These are phyloP conservation scores for Gynochthodes officinalis DNA, from an alignment of 257 asterid species.

Conservation along the genomic window DNA sequence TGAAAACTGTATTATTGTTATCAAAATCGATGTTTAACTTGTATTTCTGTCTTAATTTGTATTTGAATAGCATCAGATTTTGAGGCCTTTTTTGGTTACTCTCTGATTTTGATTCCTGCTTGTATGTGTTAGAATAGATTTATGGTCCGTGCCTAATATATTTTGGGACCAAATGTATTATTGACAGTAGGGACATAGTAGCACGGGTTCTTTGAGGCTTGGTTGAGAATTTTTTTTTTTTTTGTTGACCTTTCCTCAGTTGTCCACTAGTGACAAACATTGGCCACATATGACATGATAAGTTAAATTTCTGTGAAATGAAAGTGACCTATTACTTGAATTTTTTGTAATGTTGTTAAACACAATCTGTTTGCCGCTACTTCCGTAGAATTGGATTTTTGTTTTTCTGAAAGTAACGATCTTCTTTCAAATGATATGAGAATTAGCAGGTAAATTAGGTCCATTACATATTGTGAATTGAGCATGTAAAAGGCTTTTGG, in stretches of 20 bases:
- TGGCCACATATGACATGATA: conserved; percentile 4
- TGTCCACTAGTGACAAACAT: neutral
- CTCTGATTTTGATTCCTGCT: neutral
- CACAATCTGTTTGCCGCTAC: neutral
- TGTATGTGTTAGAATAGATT: neutral
- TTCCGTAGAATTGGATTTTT: neutral
- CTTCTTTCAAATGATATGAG: neutral
- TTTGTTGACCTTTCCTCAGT: neutral
- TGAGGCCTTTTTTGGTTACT: neutral
- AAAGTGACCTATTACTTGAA: conserved; percentile 17
- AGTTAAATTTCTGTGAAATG: conserved; percentile 3
- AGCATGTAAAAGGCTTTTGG: neutral
- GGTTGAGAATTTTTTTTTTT: neutral
- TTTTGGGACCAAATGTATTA: neutral
- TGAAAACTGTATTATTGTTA: neutral
- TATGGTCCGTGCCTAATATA: neutral
- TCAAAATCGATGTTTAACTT: neutral
- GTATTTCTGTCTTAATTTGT: neutral
- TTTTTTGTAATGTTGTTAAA: conserved; percentile 10
- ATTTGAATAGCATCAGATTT: neutral
- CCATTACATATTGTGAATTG: neutral
- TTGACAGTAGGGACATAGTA: neutral
- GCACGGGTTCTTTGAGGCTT: conserved; percentile 1
- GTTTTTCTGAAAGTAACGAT: neutral
- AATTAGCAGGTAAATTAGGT: neutral